These are phyloP conservation scores for Elaeis oleifera DNA, from an alignment of 202 grass and related monocot species.

Conservation along the genomic window DNA sequence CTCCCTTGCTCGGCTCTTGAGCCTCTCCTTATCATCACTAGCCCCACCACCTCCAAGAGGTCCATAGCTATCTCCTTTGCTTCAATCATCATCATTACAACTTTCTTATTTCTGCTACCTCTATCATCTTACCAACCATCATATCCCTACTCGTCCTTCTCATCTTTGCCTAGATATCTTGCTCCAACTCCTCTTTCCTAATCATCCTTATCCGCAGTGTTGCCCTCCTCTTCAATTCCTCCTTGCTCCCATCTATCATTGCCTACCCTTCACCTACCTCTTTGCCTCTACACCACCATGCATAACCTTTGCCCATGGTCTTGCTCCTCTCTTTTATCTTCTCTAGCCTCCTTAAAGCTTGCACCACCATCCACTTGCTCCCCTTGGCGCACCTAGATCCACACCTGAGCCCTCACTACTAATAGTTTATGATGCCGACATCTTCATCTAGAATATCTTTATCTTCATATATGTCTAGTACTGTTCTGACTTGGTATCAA, in stretches of 20 bases:
- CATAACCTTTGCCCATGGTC: constrained; percentile 17
- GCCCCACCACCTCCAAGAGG: constrained; percentile 37
- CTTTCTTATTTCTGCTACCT: constrained; percentile 37
- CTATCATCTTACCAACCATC: constrained; percentile 32
- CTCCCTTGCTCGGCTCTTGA: constrained; percentile 7
- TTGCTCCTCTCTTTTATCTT: constrained; percentile 57
- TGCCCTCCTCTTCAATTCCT: constrained; percentile 15
- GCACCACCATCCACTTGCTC: constrained; percentile 21
- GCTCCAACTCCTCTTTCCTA: constrained; percentile 44
- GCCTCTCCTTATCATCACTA: constrained; percentile 18
- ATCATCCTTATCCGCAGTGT: constrained; percentile 39
- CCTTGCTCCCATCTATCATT: not conserved
- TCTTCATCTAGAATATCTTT: constrained; percentile 32
- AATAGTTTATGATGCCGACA: constrained; percentile 49
- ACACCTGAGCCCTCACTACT: constrained; percentile 26
- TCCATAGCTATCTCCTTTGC: constrained; percentile 27
- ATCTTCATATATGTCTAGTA: constrained; percentile 31
- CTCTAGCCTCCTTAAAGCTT: constrained; percentile 46
- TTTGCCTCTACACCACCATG: constrained; percentile 47
- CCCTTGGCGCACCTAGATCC: constrained; percentile 19
- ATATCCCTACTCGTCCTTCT: constrained; percentile 31
- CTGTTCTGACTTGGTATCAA: constrained; percentile 19
- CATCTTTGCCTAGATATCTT: constrained; percentile 30
- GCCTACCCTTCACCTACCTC: too few relatives aligned
- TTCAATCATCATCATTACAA: not conserved